phyloP scores from a whole-genome alignment of 768 basidiomycete genomes.

The Xerocomellus intermedius region DNA sequence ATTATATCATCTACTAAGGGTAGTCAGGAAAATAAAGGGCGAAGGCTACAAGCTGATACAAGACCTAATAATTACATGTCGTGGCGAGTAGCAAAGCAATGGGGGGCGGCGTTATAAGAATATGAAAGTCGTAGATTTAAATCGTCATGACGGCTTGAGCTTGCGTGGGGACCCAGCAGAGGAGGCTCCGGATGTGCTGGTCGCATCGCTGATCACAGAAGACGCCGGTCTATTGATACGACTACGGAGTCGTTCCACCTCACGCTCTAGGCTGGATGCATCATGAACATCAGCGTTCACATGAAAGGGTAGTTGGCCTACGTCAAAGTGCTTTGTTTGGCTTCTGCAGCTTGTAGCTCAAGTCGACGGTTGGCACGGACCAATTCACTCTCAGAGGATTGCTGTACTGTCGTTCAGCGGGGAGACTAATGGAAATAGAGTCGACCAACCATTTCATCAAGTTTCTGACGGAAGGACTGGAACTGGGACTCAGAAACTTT shows the following conservation, averaged over 20 bases:
- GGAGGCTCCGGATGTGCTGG: conserved; percentile 20
- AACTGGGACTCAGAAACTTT: conserved; percentile 59
- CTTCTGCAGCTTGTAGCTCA: conserved; percentile 73
- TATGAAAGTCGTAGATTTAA: neutral
- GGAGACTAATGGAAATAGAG: neutral
- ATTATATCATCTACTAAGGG: neutral
- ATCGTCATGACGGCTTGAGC: conserved; percentile 20
- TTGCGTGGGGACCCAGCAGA: conserved; percentile 32
- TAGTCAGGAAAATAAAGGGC: neutral
- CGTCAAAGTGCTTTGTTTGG: conserved; percentile 68
- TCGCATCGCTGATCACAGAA: conserved; percentile 28
- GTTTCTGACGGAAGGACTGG: conserved; percentile 50
- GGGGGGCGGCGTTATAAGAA: neutral
- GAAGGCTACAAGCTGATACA: conserved; percentile 23
- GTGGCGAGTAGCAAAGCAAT: neutral
- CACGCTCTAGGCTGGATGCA: conserved; percentile 53
- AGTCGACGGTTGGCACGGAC: conserved; percentile 72
- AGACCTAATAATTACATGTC: conserved; percentile 18
- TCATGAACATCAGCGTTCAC: conserved; percentile 1
- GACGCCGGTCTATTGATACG: conserved; percentile 60
- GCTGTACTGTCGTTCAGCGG: conserved; percentile 40
- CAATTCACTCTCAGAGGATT: conserved; percentile 66
- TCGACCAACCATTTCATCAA: conserved; percentile 60
- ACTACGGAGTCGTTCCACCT: conserved; percentile 66
- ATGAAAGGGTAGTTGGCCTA: conserved; percentile 33